phyloP scores from a whole-genome alignment of 805 yeast genomes.

The Clavispora asparagi region DNA sequence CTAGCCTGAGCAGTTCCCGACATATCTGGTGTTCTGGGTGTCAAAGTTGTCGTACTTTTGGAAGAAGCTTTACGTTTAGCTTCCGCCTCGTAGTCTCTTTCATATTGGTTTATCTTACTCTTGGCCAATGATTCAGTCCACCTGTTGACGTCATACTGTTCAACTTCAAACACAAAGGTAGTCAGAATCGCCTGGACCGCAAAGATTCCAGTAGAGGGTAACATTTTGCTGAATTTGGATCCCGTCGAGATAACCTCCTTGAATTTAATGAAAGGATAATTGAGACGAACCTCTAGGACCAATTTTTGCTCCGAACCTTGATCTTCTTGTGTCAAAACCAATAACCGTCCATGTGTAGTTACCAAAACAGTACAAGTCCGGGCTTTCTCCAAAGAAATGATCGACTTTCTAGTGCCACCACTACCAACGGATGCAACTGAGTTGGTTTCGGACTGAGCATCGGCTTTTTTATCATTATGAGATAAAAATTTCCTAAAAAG shows the following conservation, averaged over 20 bases:
- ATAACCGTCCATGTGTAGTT: constrained; percentile 59
- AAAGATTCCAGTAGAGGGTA: constrained; percentile 43
- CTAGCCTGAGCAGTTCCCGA: constrained; percentile 1
- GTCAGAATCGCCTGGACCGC: constrained; percentile 52
- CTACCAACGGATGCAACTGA: constrained; percentile 1
- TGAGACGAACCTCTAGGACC: constrained; percentile 49
- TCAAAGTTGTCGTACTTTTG: background rate
- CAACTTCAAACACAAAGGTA: constrained; percentile 54
- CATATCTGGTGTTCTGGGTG: background rate
- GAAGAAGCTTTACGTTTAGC: background rate
- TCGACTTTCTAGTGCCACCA: background rate
- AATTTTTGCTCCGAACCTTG: constrained; percentile 39
- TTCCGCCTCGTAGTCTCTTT: constrained; percentile 10
- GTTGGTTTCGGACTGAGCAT: constrained; percentile 3
- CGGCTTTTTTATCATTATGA: constrained; percentile 14
- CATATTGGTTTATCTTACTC: constrained; percentile 19
- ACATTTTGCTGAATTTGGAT: constrained; percentile 23
- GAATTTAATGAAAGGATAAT: constrained; percentile 47
- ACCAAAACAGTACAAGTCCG: constrained; percentile 49
- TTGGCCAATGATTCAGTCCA: constrained; percentile 39
- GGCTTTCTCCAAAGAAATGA: constrained; percentile 27
- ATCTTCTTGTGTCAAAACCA: constrained; percentile 45
- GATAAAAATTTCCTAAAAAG: constrained; percentile 19
- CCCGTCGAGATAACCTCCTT: constrained; percentile 50
- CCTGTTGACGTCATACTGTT: constrained; percentile 41